Conservation (phyloP, 169 alveolate species). For the Besnoitia besnoiti region DNA sequence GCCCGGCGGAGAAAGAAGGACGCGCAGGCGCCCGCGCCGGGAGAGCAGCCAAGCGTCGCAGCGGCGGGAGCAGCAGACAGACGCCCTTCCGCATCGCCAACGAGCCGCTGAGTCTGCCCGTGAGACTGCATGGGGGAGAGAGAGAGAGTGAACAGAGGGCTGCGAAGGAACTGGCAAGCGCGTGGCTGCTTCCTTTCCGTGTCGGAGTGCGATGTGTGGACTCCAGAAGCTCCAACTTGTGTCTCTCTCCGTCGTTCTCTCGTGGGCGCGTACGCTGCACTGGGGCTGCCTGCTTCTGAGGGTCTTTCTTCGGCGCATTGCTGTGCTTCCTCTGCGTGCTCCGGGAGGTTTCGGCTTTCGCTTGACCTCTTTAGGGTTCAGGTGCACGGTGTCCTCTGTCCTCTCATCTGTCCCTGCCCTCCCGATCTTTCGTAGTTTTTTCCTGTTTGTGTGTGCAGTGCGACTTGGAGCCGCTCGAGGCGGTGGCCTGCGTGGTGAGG, state of each 20-base stretch:
- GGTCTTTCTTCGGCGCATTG: neutral
- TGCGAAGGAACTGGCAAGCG: neutral
- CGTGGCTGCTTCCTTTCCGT: neutral
- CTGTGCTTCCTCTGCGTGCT: neutral
- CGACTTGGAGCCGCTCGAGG: slow-evolving; percentile 1
- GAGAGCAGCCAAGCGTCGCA: neutral
- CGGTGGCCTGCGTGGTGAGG: neutral
- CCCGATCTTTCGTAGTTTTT: neutral
- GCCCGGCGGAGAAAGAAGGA: neutral
- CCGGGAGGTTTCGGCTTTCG: too few relatives aligned
- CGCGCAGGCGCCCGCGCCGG: neutral
- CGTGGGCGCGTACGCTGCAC: neutral
- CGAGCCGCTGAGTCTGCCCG: neutral
- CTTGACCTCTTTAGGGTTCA: too few relatives aligned
- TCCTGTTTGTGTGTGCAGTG: neutral
- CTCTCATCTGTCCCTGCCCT: neutral
- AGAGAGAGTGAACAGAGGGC: neutral
- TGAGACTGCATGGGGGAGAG: neutral
- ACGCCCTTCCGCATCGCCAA: neutral
- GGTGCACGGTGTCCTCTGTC: neutral
- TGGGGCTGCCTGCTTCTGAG: neutral
- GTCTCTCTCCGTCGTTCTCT: neutral
- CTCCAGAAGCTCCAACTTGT: neutral
- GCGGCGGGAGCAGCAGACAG: neutral
- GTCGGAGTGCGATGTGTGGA: neutral